phyloP scores from a whole-genome alignment of 331 rosid genomes.

The Pyracantha coccinea region DNA sequence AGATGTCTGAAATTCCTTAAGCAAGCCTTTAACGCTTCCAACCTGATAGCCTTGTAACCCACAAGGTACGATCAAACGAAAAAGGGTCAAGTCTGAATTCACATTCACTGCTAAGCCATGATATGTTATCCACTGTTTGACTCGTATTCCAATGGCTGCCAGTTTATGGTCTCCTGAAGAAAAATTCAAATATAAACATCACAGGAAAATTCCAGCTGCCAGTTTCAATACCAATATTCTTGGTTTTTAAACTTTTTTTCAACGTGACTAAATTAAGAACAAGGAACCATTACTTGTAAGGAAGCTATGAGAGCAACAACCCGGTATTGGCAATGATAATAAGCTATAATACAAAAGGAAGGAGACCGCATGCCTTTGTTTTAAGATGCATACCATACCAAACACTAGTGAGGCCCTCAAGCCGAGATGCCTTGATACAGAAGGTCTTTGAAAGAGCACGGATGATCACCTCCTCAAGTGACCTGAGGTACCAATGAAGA shows the following conservation, averaged over 20 bases:
- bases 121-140: constrained; percentile 55
- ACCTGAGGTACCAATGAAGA: constrained; percentile 94
- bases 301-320: not conserved
- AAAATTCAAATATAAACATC: not conserved
- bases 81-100: constrained; percentile 56
- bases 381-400: constrained; percentile 57
- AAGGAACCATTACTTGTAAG: not conserved
- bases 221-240: not conserved
- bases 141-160: constrained; percentile 76
- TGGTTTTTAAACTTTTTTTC: not conserved
- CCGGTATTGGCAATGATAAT: not conserved
- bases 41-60: constrained; percentile 51
- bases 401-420: constrained; percentile 83
- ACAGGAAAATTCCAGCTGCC: not conserved
- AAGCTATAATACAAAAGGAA: not conserved
- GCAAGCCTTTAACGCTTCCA: constrained; percentile 55
- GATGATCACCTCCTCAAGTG: constrained; percentile 76
- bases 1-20: constrained; percentile 20
- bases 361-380: not conserved
- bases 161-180: constrained; percentile 62
- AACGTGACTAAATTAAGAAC: not conserved
- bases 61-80: constrained; percentile 56
- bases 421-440: constrained; percentile 60
- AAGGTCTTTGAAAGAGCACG: constrained; percentile 62
- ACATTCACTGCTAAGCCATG: constrained; percentile 75